These are phyloP conservation scores for Monosporascus ibericus DNA, from an alignment of 2,329 filamentous ascomycete species.

Conservation along the genomic window DNA sequence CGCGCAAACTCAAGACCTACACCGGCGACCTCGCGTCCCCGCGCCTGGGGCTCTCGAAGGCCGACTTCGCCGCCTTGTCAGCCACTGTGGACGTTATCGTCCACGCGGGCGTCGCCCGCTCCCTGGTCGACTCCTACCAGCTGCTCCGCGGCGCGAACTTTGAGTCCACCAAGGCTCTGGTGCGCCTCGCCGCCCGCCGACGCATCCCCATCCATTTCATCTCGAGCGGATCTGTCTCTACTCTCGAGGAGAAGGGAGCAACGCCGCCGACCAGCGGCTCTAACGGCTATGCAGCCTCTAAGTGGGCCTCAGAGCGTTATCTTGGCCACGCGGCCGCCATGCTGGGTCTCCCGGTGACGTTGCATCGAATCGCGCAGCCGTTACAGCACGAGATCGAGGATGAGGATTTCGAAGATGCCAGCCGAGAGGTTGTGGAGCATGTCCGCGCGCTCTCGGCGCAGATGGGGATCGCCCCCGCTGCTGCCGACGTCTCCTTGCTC, in stretches of 20 bases:
- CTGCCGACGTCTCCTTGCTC: neutral
- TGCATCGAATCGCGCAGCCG: constrained; percentile 19
- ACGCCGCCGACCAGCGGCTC: constrained; percentile 13
- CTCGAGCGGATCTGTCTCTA: constrained; percentile 21
- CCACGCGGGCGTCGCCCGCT: constrained; percentile 33
- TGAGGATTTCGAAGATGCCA: too few relatives aligned
- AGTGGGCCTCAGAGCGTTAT: constrained; percentile 29
- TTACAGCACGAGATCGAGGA: neutral
- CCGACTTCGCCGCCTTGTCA: constrained; percentile 22
- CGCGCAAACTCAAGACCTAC: constrained; percentile 26
- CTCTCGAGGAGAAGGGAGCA: neutral
- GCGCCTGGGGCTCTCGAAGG: constrained; percentile 31
- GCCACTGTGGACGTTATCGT: constrained; percentile 40
- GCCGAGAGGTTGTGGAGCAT: neutral
- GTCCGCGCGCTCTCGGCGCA: neutral
- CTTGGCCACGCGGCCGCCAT: constrained; percentile 19
- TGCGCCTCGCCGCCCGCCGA: constrained; percentile 14
- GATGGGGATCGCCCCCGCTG: neutral
- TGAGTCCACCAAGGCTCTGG: constrained; percentile 22
- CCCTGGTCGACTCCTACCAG: constrained; percentile 24
- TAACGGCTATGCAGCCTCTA: constrained; percentile 28
- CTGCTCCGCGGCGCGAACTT: constrained; percentile 24
- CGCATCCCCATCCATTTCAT: constrained; percentile 29
- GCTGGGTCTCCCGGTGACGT: constrained; percentile 14
- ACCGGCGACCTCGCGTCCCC: constrained; percentile 30